These are phyloP conservation scores for Cyberlindnera maritima DNA, from an alignment of 805 yeast species.

Conservation along the genomic window DNA sequence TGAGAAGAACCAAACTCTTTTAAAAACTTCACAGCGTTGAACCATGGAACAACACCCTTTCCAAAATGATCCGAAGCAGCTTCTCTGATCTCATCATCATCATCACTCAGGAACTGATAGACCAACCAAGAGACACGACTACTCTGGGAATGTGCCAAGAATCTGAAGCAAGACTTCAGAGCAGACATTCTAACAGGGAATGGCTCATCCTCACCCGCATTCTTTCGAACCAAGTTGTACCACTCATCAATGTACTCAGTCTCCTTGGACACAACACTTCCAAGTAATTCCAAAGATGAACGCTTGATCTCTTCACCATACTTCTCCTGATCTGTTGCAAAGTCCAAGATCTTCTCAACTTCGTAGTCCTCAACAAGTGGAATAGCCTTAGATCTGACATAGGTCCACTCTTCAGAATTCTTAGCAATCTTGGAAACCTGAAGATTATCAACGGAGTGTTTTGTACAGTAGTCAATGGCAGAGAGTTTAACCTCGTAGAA, in stretches of 20 bases:
- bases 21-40: constrained; percentile 29
- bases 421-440: constrained; percentile 23
- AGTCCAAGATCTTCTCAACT: constrained; percentile 29
- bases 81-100: constrained; percentile 58
- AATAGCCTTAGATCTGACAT: constrained; percentile 40
- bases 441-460: constrained; percentile 6
- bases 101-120: constrained; percentile 53
- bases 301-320: constrained; percentile 46
- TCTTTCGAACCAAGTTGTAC: constrained; percentile 13
- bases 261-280: constrained; percentile 36
- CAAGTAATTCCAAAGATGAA: constrained; percentile 50
- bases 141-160: constrained; percentile 13
- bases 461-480: constrained; percentile 35
- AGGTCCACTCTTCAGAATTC: constrained; percentile 36
- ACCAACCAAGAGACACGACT: constrained; percentile 28
- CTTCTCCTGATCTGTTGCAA: constrained; percentile 28
- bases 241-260: constrained; percentile 29
- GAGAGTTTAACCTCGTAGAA: constrained; percentile 44
- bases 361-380: constrained; percentile 23
- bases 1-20: constrained; percentile 8
- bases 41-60: constrained; percentile 35
- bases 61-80: constrained; percentile 43
- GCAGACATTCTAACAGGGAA: constrained; percentile 45
- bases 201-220: constrained; percentile 41
- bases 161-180: constrained; percentile 38